Evolutionary conservation across 805 yeast genomes (phyloP), one percentile per base, ranked within the genome.

Genomic region (Kuraishia hungarica): DNA sequence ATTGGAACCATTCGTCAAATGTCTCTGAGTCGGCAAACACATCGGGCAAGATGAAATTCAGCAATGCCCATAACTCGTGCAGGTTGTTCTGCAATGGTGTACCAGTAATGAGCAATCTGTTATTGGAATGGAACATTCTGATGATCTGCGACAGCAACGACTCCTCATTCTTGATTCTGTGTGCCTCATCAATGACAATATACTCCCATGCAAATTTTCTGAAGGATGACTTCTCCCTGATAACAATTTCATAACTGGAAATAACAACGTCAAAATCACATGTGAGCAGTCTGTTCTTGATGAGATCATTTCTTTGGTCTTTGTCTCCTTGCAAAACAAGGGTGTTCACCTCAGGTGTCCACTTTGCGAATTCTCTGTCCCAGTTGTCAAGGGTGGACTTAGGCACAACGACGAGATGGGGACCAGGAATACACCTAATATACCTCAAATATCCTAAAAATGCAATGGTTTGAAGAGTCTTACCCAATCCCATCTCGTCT

Each of bases 401-500:
- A 2, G 96, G 96, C 1, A 86, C 87, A 62, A 87, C 79, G 20
- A 87, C 85, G 58, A 87, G 73, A 65, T 83, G 89, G 2, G 96
- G 96, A 2, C 94, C 94, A 47, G 74, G 75, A 29, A 79, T 74
- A 35, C 78, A 73, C 60, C 78, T 81, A 54, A 82, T 67, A 63
- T 81, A 86, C 58, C 94, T 75, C 48, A 87, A 70, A 64, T 84
- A 87, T 1, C 93, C 93, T 50, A 87, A 68, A 59, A 85, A 84
- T 7, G 93, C 81, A 59, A 87, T 87, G 0, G 93, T 87, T 67
- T 87, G 94, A 56, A 87, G 71, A 2, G 94, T 87, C 66, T 87
- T 87, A 61, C 94, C 94, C 58, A 87, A 70, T 1, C 94, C 94
- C 94, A 87, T 87, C 70, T 87, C 94, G 69, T 87, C 94, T 0